Base-by-base conservation (phyloP, 257 asterid species). In the Voacanga thouarsii region DNA sequence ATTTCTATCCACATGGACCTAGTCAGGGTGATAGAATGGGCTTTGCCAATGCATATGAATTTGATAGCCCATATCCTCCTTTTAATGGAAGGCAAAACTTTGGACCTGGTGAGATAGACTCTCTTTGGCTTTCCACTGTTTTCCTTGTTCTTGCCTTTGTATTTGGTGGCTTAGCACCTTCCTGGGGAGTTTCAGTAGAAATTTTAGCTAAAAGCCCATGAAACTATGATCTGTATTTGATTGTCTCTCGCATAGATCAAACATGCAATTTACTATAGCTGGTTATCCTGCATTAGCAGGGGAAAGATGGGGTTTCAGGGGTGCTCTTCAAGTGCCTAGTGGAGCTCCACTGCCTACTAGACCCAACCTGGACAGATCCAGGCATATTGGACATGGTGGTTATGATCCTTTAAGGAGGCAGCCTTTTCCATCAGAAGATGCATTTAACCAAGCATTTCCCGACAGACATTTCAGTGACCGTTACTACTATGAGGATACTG, bases 281-380 rank as follows among this genome's bases (percentile, higher is more conserved):
- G 51, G 51, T 72, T 74, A 66, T 79, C 64, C 51, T 72, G 49
- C 83, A 30, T 79, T 44, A 78, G 56, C 86, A 88, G 90, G 87
- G 74, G 91, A 81, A 57, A 88, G 92, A 78, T 82, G 89, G 92
- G 87, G 85, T 74, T 84, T 68, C 77, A 72, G 91, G 75, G 86
- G 87, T 80, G 82, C 87, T 67, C 86, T 81, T 83, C 84, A 82
- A 74, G 78, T 56, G 37, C 71, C 71, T 47, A 28, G 47, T 82
- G 80, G 78, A 72, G 82, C 84, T 66, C 87, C 88, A 23, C 71
- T 50, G 64, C 86, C 82, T 65, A 43, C 75, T 60, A 80, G 80
- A 26, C 80, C 87, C 53, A 61, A 86, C 75, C 60, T 78, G 71
- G 86, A 85, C 76, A 82, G 90, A 78, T 51, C 59, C 71, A 81